A percentile compares a stretch with the other conserved stretches of the same genome.
phyloP scores from a whole-genome alignment of 1,139 yeast genomes.

The Lodderomyces jiufengensis region DNA sequence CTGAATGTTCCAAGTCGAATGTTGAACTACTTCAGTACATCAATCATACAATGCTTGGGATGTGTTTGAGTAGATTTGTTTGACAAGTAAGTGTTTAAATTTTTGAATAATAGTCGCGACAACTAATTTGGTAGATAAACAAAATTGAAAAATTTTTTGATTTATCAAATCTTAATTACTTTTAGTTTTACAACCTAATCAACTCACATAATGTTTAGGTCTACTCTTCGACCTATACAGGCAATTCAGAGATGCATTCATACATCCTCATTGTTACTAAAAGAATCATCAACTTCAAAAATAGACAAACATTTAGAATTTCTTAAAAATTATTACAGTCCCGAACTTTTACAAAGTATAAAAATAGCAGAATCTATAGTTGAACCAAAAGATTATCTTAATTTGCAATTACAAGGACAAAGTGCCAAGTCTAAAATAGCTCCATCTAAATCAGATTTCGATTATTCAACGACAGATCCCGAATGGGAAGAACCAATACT shows the following conservation, averaged over 20 bases:
- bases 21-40: too few species aligned
- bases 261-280: constrained; percentile 4
- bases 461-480: constrained; percentile 38
- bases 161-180: too few species aligned
- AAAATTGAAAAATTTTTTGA: too few species aligned
- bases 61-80: too few species aligned
- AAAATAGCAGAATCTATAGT: constrained; percentile 74
- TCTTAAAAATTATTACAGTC: constrained; percentile 69
- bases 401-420: constrained; percentile 31
- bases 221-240: constrained; percentile 7
- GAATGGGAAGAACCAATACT: constrained; percentile 46
- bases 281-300: constrained; percentile 14
- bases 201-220: too few species aligned
- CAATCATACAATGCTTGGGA: too few species aligned
- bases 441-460: constrained; percentile 25
- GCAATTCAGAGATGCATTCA: constrained; percentile 8
- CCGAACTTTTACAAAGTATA: constrained; percentile 75
- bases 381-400: constrained; percentile 53
- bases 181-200: too few species aligned
- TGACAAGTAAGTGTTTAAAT: too few species aligned
- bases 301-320: constrained; percentile 51
- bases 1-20: too few species aligned
- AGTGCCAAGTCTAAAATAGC: constrained; percentile 31
- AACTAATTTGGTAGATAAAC: too few species aligned
- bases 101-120: too few species aligned